phyloP scores from a whole-genome alignment of 495 filamentous ascomycete genomes.

The Podospora fimiseda region DNA sequence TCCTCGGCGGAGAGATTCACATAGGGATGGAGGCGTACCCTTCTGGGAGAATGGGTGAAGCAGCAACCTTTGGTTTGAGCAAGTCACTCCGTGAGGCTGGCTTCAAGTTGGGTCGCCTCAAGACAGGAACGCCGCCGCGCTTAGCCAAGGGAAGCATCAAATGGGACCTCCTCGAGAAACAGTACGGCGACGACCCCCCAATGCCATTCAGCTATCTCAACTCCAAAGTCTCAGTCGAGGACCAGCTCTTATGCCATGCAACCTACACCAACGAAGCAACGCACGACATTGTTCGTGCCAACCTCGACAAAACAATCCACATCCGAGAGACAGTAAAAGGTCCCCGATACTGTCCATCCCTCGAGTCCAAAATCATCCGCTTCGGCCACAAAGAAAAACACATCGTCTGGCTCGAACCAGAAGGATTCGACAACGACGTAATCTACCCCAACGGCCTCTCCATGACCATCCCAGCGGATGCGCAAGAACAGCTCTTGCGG shows the following conservation, averaged over 20 bases:
- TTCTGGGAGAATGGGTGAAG: constrained; percentile 88
- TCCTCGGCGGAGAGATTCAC: constrained; percentile 94
- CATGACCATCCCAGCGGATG: constrained; percentile 87
- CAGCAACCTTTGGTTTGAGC: constrained; percentile 87
- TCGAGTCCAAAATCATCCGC: constrained; percentile 90
- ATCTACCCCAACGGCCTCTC: constrained; percentile 97
- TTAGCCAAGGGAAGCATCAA: constrained; percentile 79
- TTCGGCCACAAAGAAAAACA: constrained; percentile 74
- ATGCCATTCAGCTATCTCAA: constrained; percentile 90
- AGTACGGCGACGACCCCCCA: constrained; percentile 79
- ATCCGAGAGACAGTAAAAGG: constrained; percentile 94
- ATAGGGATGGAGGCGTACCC: constrained; percentile 81
- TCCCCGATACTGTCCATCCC: constrained; percentile 88
- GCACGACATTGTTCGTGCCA: constrained; percentile 78
- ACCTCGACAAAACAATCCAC: constrained; percentile 89
- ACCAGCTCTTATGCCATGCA: constrained; percentile 76
- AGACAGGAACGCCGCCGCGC: constrained; percentile 92
- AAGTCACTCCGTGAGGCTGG: constrained; percentile 85
- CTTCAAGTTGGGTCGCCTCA: constrained; percentile 83
- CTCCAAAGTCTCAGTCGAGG: constrained; percentile 60
- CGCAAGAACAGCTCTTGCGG: constrained; percentile 74
- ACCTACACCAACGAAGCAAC: constrained; percentile 78
- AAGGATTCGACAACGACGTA: constrained; percentile 85
- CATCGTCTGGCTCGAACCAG: constrained; percentile 93
- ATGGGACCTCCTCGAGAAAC: constrained; percentile 61